Evolutionary conservation across 2,329 filamentous ascomycete genomes (phyloP).

Genomic region (Ophiostoma sp.): DNA sequence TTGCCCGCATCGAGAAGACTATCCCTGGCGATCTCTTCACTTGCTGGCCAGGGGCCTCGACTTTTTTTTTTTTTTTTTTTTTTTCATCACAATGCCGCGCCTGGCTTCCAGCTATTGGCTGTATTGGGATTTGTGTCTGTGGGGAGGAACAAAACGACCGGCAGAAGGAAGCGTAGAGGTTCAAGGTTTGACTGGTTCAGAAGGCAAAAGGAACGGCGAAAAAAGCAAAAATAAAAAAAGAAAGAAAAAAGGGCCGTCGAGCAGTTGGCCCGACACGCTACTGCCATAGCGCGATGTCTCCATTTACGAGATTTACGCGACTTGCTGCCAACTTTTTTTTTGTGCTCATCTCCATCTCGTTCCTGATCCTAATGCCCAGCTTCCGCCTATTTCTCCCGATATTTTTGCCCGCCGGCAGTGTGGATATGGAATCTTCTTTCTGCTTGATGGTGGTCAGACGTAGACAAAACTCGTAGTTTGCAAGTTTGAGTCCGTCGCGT

Average conservation of each 20-base stretch:
- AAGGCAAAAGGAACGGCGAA: background rate
- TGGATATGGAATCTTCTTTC: background rate
- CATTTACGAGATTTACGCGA: slow-evolving; percentile 5
- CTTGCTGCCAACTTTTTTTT: slow-evolving; percentile 6
- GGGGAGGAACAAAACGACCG: background rate
- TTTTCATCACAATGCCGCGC: background rate
- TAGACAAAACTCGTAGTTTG: no score
- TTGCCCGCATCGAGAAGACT: background rate
- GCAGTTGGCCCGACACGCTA: background rate
- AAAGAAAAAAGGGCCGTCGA: background rate
- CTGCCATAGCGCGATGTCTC: background rate
- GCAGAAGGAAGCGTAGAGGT: no score
- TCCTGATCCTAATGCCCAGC: background rate
- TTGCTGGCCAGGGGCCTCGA: background rate
- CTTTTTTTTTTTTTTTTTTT: background rate
- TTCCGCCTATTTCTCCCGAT: background rate
- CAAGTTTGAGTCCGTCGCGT: background rate
- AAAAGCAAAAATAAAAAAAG: background rate
- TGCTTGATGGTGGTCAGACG: background rate
- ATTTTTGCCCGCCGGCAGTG: background rate
- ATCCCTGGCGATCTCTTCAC: background rate
- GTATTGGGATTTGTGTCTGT: background rate
- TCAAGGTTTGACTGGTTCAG: background rate
- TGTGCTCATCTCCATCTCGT: background rate
- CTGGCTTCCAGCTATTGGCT: background rate